phyloP scores from a whole-genome alignment of 306 rosid genomes.

The Trifolium pratense region DNA sequence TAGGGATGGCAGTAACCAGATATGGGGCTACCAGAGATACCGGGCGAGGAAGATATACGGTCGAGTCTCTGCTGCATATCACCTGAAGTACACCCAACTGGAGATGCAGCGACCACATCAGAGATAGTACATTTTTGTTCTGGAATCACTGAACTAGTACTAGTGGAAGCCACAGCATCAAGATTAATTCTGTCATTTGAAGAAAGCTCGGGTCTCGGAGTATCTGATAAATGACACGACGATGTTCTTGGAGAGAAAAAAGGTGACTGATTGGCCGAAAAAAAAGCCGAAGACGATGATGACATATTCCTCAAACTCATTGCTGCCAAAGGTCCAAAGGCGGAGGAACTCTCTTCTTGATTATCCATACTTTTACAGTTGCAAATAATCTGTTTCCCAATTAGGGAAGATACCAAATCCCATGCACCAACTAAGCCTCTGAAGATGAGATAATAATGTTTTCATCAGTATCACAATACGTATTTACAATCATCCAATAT shows the following conservation, averaged over 20 bases:
- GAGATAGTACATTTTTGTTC: conserved; percentile 55
- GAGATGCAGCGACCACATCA: conserved; percentile 53
- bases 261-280: conserved; percentile 89
- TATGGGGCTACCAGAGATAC: conserved; percentile 64
- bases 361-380: conserved; percentile 63
- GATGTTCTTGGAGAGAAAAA: conserved; percentile 91
- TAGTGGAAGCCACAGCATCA: conserved; percentile 51
- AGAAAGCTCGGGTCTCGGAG: conserved; percentile 56
- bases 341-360: conserved; percentile 65
- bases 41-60: conserved; percentile 61
- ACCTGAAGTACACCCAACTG: conserved; percentile 52
- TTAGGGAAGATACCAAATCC: conserved; percentile 47
- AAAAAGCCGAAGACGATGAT: conserved; percentile 77
- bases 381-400: conserved; percentile 41
- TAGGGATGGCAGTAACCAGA: conserved; percentile 58
- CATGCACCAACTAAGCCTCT: conserved; percentile 48
- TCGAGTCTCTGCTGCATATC: conserved; percentile 68
- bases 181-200: conserved; percentile 54
- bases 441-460: conserved; percentile 40
- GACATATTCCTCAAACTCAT: conserved; percentile 74
- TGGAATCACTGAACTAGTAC: conserved; percentile 59
- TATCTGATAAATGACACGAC: conserved; percentile 68
- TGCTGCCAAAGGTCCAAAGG: conserved; percentile 61
- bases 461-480: conserved; percentile 36
- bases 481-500: conserved; percentile 27